Evolutionary conservation across 306 rosid genomes (phyloP).

Genomic region (Citrullus mucosospermus): DNA sequence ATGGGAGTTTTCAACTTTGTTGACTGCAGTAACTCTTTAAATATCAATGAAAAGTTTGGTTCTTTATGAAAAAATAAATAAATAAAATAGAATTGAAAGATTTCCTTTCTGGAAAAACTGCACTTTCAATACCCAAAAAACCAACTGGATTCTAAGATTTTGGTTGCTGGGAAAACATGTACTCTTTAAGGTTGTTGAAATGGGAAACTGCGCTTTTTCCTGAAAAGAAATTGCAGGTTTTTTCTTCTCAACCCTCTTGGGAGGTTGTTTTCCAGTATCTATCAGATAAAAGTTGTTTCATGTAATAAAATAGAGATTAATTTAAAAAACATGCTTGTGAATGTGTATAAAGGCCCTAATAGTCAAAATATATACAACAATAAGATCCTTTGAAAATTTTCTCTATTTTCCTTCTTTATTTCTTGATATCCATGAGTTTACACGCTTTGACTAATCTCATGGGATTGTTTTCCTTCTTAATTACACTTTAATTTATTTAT

Average conservation of each 20-base stretch:
- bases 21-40: neutral
- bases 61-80: neutral
- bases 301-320: neutral
- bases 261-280: too few relatives aligned
- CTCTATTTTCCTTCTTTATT: neutral
- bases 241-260: neutral
- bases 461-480: neutral
- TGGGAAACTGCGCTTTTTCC: neutral
- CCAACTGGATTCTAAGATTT: neutral
- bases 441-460: neutral
- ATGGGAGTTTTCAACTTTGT: neutral
- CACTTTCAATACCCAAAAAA: neutral
- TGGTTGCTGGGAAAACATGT: too few relatives aligned
- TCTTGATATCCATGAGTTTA: neutral
- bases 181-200: too few relatives aligned
- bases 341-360: neutral
- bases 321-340: neutral
- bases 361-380: neutral
- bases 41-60: neutral
- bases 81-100: neutral
- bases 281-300: too few relatives aligned
- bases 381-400: neutral
- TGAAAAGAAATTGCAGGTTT: too few relatives aligned
- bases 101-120: neutral
- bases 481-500: neutral